Base-by-base conservation (phyloP, 164 flowering plant genomes). In the Umbellularia californica region DNA sequence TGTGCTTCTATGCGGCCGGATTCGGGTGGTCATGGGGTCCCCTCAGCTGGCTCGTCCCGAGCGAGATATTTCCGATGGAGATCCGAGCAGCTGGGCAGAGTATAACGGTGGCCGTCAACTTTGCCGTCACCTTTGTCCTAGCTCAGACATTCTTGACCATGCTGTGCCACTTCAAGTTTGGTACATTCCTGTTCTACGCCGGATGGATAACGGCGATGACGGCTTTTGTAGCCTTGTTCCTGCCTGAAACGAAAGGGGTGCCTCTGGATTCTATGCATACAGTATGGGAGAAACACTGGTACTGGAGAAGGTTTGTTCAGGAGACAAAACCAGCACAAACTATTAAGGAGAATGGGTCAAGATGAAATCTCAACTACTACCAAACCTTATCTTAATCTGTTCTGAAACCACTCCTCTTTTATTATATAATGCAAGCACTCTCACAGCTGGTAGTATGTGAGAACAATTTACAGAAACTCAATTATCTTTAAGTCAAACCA, bases 11-110 rank as follows among this genome's bases (percentile, higher is more conserved):
- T 27, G 86, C 88, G 1, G 88, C 92, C 20, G 95, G 87, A 10
- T 92, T 89, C 50, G 93, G 92, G 0, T 90, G 93, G 95, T 90
- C 95, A 24, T 92, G 93, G 97, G 92, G 97, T 0, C 95, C 97
- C 2, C 81, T 92, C 7, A 78, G 80, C 60, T 90, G 92, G 91
- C 87, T 90, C 12, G 74, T 92, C 35, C 93, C 97, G 2, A 89
- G 93, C 51, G 97, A 92, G 71, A 92, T 90, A 24, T 88, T 90
- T 51, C 97, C 97, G 0, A 68, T 87, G 80, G 83, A 87, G 47
- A 85, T 88, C 20, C 79, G 97, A 15, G 66, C 93, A n/a, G 81
- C 87, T 0, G 95, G 95, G 28, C 92, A 87, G 69, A 85, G 92
- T 74, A 81, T 90, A 25, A 81, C 82, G 33, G 83, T 90, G 1